Evolutionary conservation across 805 yeast genomes (phyloP).

Genomic region (Maudiozyma bulderi): DNA sequence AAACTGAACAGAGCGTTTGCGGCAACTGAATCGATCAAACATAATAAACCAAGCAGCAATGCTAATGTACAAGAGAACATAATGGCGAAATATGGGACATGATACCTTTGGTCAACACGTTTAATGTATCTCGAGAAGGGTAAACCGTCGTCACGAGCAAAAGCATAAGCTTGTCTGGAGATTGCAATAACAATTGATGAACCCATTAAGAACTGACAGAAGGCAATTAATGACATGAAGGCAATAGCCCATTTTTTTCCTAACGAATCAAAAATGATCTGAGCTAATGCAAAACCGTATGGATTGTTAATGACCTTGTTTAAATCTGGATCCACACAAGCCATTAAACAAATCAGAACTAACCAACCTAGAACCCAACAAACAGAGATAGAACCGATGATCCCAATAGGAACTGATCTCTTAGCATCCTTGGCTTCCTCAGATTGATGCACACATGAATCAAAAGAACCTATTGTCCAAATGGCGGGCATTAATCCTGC

Average conservation of each 20-base stretch:
- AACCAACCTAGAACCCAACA: constrained; percentile 54
- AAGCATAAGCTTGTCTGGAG: constrained; percentile 67
- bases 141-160: constrained; percentile 67
- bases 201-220: constrained; percentile 60
- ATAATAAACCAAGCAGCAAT: constrained; percentile 32
- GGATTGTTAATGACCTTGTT: constrained; percentile 33
- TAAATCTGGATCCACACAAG: constrained; percentile 43
- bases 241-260: constrained; percentile 61
- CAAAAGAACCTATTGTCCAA: constrained; percentile 71
- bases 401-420: constrained; percentile 55
- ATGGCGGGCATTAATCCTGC: constrained; percentile 54
- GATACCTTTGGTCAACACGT: constrained; percentile 43
- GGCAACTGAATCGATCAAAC: constrained; percentile 34
- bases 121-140: constrained; percentile 51
- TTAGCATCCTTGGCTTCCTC: constrained; percentile 59
- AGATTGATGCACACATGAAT: constrained; percentile 61
- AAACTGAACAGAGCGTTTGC: constrained; percentile 37
- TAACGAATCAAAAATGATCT: constrained; percentile 49
- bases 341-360: constrained; percentile 43
- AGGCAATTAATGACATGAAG: constrained; percentile 48
- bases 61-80: constrained; percentile 32
- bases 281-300: constrained; percentile 57
- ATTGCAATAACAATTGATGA: constrained; percentile 52
- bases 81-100: constrained; percentile 62
- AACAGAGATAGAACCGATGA: constrained; percentile 45